Conservation (phyloP, 495 filamentous ascomycete species). For the Tuber melanosporum region DNA sequence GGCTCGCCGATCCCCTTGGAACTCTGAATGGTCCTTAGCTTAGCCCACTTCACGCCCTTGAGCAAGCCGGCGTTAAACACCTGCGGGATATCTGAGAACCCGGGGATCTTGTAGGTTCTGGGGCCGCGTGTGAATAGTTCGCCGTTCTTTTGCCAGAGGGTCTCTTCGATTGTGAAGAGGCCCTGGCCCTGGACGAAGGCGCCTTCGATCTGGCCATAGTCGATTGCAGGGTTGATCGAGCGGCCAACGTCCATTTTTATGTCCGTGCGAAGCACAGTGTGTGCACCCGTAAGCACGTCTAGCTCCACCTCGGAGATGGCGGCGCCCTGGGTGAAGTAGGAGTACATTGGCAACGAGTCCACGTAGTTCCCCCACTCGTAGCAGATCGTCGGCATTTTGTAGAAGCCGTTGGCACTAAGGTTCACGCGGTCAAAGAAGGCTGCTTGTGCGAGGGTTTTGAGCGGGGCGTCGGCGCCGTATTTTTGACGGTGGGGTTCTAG, state of each 20-base stretch:
- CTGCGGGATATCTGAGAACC: slow-evolving; percentile 44
- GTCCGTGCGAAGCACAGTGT: slow-evolving; percentile 44
- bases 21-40: slow-evolving; percentile 43
- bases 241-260: slow-evolving; percentile 47
- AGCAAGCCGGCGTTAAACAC: slow-evolving; percentile 43
- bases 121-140: slow-evolving; percentile 43
- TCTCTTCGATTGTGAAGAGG: slow-evolving; percentile 45
- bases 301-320: slow-evolving; percentile 44
- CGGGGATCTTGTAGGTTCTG: slow-evolving; percentile 46
- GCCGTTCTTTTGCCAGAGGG: slow-evolving; percentile 42
- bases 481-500: slow-evolving; percentile 42
- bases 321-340: slow-evolving; percentile 46
- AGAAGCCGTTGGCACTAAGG: slow-evolving; percentile 45
- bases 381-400: slow-evolving; percentile 45
- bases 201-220: slow-evolving; percentile 47
- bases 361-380: slow-evolving; percentile 44
- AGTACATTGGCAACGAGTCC: slow-evolving; percentile 44
- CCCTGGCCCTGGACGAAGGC: slow-evolving; percentile 47
- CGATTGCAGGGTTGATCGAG: slow-evolving; percentile 47
- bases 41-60: slow-evolving; percentile 42
- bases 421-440: slow-evolving; percentile 45
- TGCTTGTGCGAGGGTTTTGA: slow-evolving; percentile 42
- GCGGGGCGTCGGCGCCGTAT: slow-evolving; percentile 40
- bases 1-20: slow-evolving; percentile 47
- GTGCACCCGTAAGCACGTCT: slow-evolving; percentile 44